Evolutionary conservation across 306 rosid species (phyloP), one percentile per base, ranked within the genome.

Genomic region (Citrullus colocynthis): DNA sequence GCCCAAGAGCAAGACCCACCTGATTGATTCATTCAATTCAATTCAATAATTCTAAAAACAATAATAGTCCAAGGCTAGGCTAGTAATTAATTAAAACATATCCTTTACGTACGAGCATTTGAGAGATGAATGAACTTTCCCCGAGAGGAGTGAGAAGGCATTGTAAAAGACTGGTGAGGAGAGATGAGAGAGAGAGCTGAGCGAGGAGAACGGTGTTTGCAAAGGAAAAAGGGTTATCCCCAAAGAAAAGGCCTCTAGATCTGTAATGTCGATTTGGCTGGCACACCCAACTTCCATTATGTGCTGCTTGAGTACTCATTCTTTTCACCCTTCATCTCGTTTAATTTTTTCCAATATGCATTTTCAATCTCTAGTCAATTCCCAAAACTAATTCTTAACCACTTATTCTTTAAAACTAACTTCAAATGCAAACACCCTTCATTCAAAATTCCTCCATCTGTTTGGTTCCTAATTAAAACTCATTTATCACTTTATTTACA

Each of bases 1-100:
- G 92, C 24, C 97, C 92, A 58, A 84, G 12, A 15, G 52, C 6
- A 59, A 88, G 14, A 6, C 91, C 93, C 45, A 78, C 87, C 89
- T 91, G 39, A 36, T 36, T 36, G 4, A 36, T 36, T 36, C 39
- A 4, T 36, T 5, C 39, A 24, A 24, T 24, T 24, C 28, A 24
- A 24, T 24, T 24, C 28, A 24, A 24, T 24, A 24, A 24, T 24
- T 24, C 1, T 24, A 24, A 24, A 24, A 1, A 24, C 28, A 24
- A 24, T 24, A 24, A 24, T 24, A 24, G 28, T 24, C 28, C 28
- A 24, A 24, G 28, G 28, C 28, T 24, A 24, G 28, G 28, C 28
- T 24, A 24, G 28, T 1, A 24, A 24, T 24, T 24, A 24, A 24
- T 24, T 24, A 24, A 24, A 24, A 24, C 28, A 24, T 1, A 24